A percentile compares a stretch with the other conserved stretches of the same genome.
These are phyloP conservation scores for Boechera retrofracta DNA, from an alignment of 345 rosid genomes.

Conservation along the genomic window DNA sequence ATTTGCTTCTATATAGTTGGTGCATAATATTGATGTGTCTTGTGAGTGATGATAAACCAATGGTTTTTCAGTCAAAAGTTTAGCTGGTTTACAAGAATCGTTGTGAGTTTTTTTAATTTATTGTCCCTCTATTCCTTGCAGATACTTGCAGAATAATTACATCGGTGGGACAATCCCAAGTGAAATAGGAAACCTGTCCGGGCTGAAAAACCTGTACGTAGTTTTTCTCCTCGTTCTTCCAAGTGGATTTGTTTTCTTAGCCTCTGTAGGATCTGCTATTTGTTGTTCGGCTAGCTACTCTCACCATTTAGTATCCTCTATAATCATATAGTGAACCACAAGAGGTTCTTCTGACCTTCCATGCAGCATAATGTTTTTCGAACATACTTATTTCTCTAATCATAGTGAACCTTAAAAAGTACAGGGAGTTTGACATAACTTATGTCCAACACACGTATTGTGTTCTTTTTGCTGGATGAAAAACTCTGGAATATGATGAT, in stretches of 20 bases:
- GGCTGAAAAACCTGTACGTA: conserved; percentile 72
- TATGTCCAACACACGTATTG: conserved; percentile 9
- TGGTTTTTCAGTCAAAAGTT: conserved; percentile 7
- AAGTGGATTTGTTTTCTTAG: conserved; percentile 1
- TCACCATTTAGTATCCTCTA: conserved; percentile 5
- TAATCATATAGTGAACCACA: conserved; percentile 12
- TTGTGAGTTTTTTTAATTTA: background rate
- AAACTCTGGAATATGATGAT: conserved; percentile 8
- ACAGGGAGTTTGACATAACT: conserved; percentile 11
- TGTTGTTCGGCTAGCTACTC: conserved; percentile 9
- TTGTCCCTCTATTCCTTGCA: conserved; percentile 44
- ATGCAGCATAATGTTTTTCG: background rate
- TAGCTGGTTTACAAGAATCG: conserved; percentile 25
- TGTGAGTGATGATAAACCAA: conserved; percentile 17
- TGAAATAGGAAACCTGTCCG: conserved; percentile 84
- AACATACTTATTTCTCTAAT: background rate
- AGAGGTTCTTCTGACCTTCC: conserved; percentile 25
- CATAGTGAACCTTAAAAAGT: conserved; percentile 18
- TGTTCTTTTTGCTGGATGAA: background rate
- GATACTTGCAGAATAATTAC: conserved; percentile 94
- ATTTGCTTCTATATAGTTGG: conserved; percentile 2
- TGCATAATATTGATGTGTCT: conserved; percentile 16
- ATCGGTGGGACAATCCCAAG: conserved; percentile 77
- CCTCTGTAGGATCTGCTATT: conserved; percentile 11
- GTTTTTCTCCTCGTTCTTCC: conserved; percentile 30